Percentiles rank a stretch among this genome's conserved stretches.
Conservation (phyloP, 805 yeast species). For the Spathaspora hagerdaliae region DNA sequence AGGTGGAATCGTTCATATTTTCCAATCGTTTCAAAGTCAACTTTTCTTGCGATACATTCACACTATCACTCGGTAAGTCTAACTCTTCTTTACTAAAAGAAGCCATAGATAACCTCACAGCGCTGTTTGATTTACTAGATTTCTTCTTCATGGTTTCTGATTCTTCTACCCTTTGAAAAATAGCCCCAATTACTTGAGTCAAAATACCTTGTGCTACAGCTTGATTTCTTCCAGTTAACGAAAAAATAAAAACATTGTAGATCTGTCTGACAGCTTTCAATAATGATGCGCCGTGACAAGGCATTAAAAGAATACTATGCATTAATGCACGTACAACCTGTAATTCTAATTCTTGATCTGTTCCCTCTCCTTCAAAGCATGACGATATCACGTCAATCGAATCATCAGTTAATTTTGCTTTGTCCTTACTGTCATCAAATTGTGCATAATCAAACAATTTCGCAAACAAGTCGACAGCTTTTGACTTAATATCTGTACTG, state of each 20-base stretch:
- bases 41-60: slow-evolving; percentile 20
- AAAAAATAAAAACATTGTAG: slow-evolving; percentile 85
- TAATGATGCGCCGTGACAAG: slow-evolving; percentile 86
- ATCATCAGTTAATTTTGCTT: slow-evolving; percentile 65
- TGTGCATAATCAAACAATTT: slow-evolving; percentile 85
- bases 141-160: slow-evolving; percentile 41
- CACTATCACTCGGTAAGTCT: slow-evolving; percentile 4
- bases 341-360: slow-evolving; percentile 83
- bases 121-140: slow-evolving; percentile 13
- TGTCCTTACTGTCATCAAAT: slow-evolving; percentile 57
- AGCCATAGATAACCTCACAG: slow-evolving; percentile 16
- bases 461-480: slow-evolving; percentile 81
- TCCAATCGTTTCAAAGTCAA: slow-evolving; percentile 62
- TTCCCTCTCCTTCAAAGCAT: slow-evolving; percentile 88
- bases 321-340: slow-evolving; percentile 91
- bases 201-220: slow-evolving; percentile 93
- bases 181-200: slow-evolving; percentile 82
- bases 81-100: slow-evolving; percentile 23
- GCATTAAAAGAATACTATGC: slow-evolving; percentile 79
- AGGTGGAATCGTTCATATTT: slow-evolving; percentile 44
- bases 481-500: slow-evolving; percentile 59
- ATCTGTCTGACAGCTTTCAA: slow-evolving; percentile 90
- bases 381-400: slow-evolving; percentile 81
- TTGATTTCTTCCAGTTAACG: slow-evolving; percentile 79
- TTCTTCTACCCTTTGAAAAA: slow-evolving; percentile 64